These are phyloP conservation scores for Citrus reticulata DNA, from an alignment of 345 rosid species.

Conservation along the genomic window DNA sequence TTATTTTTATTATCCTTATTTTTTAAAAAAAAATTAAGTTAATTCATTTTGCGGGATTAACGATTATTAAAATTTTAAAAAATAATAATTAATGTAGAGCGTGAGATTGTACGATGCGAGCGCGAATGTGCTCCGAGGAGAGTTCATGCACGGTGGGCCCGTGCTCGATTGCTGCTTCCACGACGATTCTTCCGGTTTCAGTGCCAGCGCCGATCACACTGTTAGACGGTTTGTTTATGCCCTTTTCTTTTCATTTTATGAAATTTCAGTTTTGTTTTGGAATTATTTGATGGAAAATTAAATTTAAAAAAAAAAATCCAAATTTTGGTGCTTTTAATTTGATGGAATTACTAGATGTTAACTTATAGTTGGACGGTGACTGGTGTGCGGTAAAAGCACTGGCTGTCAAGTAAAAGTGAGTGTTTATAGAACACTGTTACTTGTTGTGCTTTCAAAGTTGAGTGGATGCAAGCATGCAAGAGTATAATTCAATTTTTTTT, in stretches of 20 bases:
- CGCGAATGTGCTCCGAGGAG: conserved; percentile 70
- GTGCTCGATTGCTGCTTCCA: conserved; percentile 98
- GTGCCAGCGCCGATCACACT: conserved; percentile 69
- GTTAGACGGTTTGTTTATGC: conserved; percentile 58
- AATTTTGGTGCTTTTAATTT: background rate
- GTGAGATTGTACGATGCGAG: conserved; percentile 83
- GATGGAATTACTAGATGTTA: too few species aligned
- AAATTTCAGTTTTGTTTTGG: background rate
- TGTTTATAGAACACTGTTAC: too few species aligned
- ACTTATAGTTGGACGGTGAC: too few species aligned
- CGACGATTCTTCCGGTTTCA: conserved; percentile 93
- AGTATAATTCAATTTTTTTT: too few species aligned
- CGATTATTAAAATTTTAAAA: too few species aligned
- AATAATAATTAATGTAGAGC: conserved; percentile 29
- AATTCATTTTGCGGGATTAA: too few species aligned
- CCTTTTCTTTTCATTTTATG: background rate
- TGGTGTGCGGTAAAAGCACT: too few species aligned
- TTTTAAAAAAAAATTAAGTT: background rate
- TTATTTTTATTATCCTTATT: background rate
- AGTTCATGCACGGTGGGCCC: conserved; percentile 86
- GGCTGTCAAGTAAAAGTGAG: too few species aligned
- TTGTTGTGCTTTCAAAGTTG: too few species aligned
- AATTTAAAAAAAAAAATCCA: background rate
- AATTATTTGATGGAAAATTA: background rate
- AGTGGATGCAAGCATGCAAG: too few species aligned